Evolutionary conservation across 1,139 yeast species (phyloP).

Genomic region (Geotrichum europaeum): DNA sequence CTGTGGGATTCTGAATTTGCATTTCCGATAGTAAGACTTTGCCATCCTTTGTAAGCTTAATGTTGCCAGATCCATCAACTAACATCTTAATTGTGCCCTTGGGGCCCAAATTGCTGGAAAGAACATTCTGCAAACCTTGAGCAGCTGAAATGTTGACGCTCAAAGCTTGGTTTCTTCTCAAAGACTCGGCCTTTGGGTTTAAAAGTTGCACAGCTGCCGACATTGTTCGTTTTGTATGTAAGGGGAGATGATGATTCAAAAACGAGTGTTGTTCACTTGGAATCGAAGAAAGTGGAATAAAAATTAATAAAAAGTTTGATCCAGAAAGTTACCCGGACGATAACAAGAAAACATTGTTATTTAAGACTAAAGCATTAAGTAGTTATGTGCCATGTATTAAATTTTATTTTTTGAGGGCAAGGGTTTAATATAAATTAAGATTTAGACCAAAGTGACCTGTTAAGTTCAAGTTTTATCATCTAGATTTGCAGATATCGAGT

Average conservation of each 20-base stretch:
- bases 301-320: not conserved
- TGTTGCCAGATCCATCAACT: slow-evolving; percentile 94
- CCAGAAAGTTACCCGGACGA: not conserved
- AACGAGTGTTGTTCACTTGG: not conserved
- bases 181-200: slow-evolving; percentile 94
- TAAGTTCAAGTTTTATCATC: too few species aligned
- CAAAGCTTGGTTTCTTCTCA: slow-evolving; percentile 89
- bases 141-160: slow-evolving; percentile 96
- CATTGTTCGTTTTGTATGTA: slow-evolving; percentile 1
- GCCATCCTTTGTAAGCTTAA: slow-evolving; percentile 95
- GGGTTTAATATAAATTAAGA: too few species aligned
- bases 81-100: slow-evolving; percentile 93
- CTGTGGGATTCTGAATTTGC: slow-evolving; percentile 99
- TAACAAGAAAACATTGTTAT: not conserved
- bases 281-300: not conserved
- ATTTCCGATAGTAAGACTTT: slow-evolving; percentile 87
- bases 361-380: too few species aligned
- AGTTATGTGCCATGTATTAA: too few species aligned
- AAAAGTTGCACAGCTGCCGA: slow-evolving; percentile 69
- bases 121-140: slow-evolving; percentile 88
- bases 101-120: slow-evolving; percentile 91
- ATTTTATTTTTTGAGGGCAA: too few species aligned
- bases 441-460: too few species aligned
- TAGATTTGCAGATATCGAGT: too few species aligned
- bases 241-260: not conserved